Evolutionary conservation across 306 rosid genomes (phyloP), one percentile per base, ranked within the genome.

Genomic region (Glycine soja): DNA sequence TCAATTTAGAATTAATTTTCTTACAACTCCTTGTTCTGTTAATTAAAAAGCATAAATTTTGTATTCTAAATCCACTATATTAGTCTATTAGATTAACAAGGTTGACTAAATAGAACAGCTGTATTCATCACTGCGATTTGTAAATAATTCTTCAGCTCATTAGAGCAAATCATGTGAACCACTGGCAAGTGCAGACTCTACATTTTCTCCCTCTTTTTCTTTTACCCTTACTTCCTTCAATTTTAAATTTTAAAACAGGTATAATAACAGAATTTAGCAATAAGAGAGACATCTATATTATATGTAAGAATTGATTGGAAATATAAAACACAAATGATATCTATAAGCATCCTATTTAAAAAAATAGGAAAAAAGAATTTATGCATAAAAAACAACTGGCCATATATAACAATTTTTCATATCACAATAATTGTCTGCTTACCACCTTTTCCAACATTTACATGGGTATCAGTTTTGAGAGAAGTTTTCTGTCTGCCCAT

Each of bases 401-500:
- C 54, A 34, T 71, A 66, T 48, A 16, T 16, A 56, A 56, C 43
- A 56, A 14, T 2, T 52, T 85, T 51, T 56, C 43, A 58, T 42
- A 76, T 42, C 65, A 67, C 30, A 57, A 15, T 67, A 79, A 59
- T 2, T 38, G 13, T 83, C 36, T 63, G 65, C 89, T 76, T 68
- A 90, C 96, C 97, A 48, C 80, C 46, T 68, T 70, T 76, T 68
- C 74, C 87, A 77, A 40, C 80, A 65, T 72, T n/a, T 34, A 68
- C 72, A 71, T 58, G 43, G 54, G 81, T 48, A 77, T 80, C 74
- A 40, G 62, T 58, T 81, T 76, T 56, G 34, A 70, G 64, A 85
- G 59, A 83, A 88, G 51, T 80, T 65, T 81, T 56, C 56, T 70
- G 86, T 85, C 50, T 82, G 79, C 78, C 85, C 80, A 75, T 45